These are phyloP conservation scores for Paspalum notatum DNA, from an alignment of 176 grass and related monocot species.

Conservation along the genomic window DNA sequence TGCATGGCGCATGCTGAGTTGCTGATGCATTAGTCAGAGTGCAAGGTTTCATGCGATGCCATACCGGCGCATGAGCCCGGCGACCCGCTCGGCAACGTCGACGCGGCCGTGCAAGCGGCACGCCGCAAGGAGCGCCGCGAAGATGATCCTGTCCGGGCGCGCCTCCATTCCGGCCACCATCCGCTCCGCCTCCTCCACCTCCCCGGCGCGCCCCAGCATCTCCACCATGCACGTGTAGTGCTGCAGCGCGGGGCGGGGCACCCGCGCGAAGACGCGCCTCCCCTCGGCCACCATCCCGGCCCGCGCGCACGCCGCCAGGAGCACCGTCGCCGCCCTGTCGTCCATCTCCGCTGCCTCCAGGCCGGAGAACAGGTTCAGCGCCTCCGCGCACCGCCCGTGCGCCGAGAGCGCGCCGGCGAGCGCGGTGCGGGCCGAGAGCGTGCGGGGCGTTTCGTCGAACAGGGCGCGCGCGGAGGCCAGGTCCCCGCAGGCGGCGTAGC, in stretches of 20 bases:
- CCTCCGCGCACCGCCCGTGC: slow-evolving; percentile 50
- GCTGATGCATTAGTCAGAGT: neutral
- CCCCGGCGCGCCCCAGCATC: slow-evolving; percentile 48
- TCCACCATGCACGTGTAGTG: slow-evolving; percentile 84
- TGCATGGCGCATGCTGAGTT: neutral
- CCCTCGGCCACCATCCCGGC: slow-evolving; percentile 48
- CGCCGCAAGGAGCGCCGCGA: slow-evolving; percentile 40
- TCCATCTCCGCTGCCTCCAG: slow-evolving; percentile 30
- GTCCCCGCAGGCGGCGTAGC: slow-evolving; percentile 27
- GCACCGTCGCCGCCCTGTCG: slow-evolving; percentile 46
- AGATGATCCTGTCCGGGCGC: slow-evolving; percentile 57
- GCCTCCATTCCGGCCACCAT: slow-evolving; percentile 51
- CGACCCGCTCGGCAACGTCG: slow-evolving; percentile 64
- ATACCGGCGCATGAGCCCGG: slow-evolving; percentile 18
- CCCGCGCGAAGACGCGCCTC: slow-evolving; percentile 47
- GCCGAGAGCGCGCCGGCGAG: slow-evolving; percentile 44
- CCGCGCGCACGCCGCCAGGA: slow-evolving; percentile 57
- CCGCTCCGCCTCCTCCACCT: slow-evolving; percentile 66
- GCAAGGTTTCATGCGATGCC: slow-evolving; percentile 23
- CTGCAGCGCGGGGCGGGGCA: slow-evolving; percentile 48
- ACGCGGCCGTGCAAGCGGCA: slow-evolving; percentile 51
- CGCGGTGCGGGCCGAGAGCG: slow-evolving; percentile 50
- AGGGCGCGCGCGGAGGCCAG: slow-evolving; percentile 5
- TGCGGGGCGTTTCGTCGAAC: slow-evolving; percentile 45
- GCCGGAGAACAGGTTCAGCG: slow-evolving; percentile 20